Conservation (phyloP, 306 rosid genomes). For the Luffa aegyptiaca region DNA sequence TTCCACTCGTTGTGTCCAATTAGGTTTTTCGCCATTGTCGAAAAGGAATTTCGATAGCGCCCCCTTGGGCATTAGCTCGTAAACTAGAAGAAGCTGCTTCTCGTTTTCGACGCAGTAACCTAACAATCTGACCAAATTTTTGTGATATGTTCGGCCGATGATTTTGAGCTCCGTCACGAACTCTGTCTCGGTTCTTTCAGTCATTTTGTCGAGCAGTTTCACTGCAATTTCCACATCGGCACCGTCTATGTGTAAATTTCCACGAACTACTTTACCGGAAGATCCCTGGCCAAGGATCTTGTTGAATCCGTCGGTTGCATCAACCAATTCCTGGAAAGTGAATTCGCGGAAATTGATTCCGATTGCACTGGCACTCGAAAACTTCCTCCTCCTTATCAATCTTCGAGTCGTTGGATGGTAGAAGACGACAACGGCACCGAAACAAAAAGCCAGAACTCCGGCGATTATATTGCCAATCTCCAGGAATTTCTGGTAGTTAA, state of each 20-base stretch:
- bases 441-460: not conserved
- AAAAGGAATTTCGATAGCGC: slow-evolving; percentile 21
- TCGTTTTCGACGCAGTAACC: slow-evolving; percentile 27
- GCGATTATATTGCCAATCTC: not conserved
- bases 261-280: slow-evolving; percentile 23
- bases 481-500: not conserved
- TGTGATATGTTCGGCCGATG: slow-evolving; percentile 21
- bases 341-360: slow-evolving; percentile 11
- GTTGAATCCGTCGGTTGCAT: slow-evolving; percentile 22
- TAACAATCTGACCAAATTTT: slow-evolving; percentile 17
- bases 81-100: slow-evolving; percentile 17
- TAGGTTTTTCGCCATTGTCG: not conserved
- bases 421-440: not conserved
- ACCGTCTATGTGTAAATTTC: not conserved
- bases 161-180: slow-evolving; percentile 15
- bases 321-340: slow-evolving; percentile 14
- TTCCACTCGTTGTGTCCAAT: slow-evolving; percentile 7
- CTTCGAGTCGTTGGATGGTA: not conserved
- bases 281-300: slow-evolving; percentile 23
- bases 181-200: slow-evolving; percentile 10
- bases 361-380: not conserved
- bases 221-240: slow-evolving; percentile 6
- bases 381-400: not conserved
- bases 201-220: slow-evolving; percentile 13
- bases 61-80: slow-evolving; percentile 27